Evolutionary conservation across 2,329 filamentous ascomycete genomes (phyloP).

Genomic region (Alternaria sp.): DNA sequence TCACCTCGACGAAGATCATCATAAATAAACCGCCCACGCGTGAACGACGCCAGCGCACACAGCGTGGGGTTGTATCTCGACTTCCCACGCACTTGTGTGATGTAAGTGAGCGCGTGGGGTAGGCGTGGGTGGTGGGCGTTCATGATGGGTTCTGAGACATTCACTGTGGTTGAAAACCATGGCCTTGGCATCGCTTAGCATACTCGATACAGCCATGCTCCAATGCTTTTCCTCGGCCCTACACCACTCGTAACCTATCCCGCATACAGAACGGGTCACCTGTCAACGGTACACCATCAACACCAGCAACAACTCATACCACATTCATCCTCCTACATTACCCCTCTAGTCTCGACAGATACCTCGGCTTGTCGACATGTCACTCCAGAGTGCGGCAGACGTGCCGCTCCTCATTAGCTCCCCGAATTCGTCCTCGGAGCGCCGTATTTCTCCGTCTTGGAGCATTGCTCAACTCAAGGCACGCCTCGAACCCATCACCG

Average conservation of each 20-base stretch:
- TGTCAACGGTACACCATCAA: conserved; percentile 19
- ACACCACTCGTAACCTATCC: conserved; percentile 20
- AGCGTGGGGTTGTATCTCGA: conserved; percentile 19
- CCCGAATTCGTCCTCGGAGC: conserved; percentile 82
- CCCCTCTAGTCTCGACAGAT: conserved; percentile 10
- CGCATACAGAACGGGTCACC: conserved; percentile 27
- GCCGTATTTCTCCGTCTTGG: conserved; percentile 93
- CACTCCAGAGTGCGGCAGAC: conserved; percentile 67
- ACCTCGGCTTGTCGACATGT: conserved; percentile 31
- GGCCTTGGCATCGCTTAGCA: conserved; percentile 33
- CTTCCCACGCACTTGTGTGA: conserved; percentile 8
- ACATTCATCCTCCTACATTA: conserved; percentile 6
- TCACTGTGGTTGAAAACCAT: conserved; percentile 23
- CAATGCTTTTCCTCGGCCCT: conserved; percentile 14
- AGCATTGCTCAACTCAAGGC: conserved; percentile 82
- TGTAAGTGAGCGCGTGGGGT: conserved; percentile 24
- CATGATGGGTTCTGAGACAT: conserved; percentile 24
- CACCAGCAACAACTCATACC: conserved; percentile 6
- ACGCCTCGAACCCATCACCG: conserved; percentile 92
- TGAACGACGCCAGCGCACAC: conserved; percentile 8
- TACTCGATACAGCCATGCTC: conserved; percentile 20
- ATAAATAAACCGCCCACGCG: conserved; percentile 9
- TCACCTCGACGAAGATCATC: conserved; percentile 16
- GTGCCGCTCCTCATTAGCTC: conserved; percentile 79
- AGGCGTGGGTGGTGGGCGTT: conserved; percentile 16